A percentile compares a stretch with the other conserved stretches of the same genome.
These are phyloP conservation scores for Phytophthora sojae DNA, from an alignment of 352 stramenopile genomes.

Conservation along the genomic window DNA sequence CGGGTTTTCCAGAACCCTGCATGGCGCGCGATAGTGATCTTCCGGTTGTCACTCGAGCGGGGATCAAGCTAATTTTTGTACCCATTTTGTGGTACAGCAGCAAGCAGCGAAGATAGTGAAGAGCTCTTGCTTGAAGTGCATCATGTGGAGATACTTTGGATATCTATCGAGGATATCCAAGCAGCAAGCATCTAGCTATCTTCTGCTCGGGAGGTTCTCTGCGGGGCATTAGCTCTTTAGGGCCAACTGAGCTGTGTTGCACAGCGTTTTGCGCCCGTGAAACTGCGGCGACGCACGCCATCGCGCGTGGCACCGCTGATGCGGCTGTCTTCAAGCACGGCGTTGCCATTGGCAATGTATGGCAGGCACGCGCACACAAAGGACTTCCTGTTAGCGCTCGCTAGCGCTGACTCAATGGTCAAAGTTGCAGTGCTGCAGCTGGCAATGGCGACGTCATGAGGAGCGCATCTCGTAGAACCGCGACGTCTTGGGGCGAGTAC, in stretches of 20 bases:
- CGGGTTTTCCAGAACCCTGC: too few species aligned
- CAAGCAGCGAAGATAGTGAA: too few species aligned
- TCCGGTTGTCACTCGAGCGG: slow-evolving; percentile 1
- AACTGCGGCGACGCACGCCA: neutral
- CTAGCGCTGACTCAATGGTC: too few species aligned
- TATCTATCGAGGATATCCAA: too few species aligned
- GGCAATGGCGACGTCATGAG: neutral
- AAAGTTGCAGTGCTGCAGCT: neutral
- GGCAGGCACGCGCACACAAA: too few species aligned
- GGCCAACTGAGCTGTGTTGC: too few species aligned
- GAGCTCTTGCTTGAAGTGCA: too few species aligned
- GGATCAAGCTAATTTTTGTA: neutral
- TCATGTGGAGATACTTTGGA: too few species aligned
- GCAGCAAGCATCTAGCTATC: too few species aligned
- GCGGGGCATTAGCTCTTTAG: too few species aligned
- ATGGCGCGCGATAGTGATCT: neutral
- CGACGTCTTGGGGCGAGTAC: neutral
- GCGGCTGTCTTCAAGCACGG: neutral
- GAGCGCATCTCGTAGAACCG: slow-evolving; percentile 6
- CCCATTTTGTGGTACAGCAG: neutral
- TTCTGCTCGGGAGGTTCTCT: too few species aligned
- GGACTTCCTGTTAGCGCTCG: too few species aligned
- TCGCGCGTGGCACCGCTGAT: neutral
- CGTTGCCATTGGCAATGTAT: neutral
- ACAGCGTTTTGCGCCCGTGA: neutral